These are phyloP conservation scores for Ajuga reptans DNA, from an alignment of 305 asterid genomes.

Conservation along the genomic window DNA sequence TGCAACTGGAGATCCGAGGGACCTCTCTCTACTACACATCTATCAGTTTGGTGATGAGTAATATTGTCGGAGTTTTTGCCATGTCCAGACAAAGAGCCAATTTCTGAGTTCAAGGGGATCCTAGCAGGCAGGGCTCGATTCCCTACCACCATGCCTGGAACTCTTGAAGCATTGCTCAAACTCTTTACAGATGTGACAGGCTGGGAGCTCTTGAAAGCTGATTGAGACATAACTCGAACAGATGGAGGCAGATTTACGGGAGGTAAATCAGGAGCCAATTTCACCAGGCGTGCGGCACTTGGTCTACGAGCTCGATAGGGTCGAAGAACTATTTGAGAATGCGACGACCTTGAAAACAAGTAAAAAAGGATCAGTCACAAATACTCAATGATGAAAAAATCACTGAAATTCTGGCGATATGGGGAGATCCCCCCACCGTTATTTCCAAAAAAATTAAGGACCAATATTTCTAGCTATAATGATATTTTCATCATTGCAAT, in stretches of 20 bases:
- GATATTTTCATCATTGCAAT: not conserved
- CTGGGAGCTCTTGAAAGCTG: constrained; percentile 62
- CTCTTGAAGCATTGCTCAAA: constrained; percentile 25
- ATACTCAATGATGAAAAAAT: not conserved
- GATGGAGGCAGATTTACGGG: constrained; percentile 97
- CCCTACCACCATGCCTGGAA: constrained; percentile 21
- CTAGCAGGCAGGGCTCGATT: constrained; percentile 25
- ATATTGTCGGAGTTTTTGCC: constrained; percentile 21
- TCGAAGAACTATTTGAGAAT: constrained; percentile 37
- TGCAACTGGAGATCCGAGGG: constrained; percentile 78
- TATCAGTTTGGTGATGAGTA: constrained; percentile 36
- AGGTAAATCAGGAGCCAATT: constrained; percentile 86
- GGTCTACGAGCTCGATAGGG: constrained; percentile 66
- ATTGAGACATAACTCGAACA: constrained; percentile 77
- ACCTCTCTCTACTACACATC: constrained; percentile 33
- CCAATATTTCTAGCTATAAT: too few species aligned
- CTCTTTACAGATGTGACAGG: constrained; percentile 28
- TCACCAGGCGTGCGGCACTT: constrained; percentile 58
- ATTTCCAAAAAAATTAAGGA: too few species aligned
- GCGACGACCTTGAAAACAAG: constrained; percentile 41
- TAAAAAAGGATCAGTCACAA: constrained; percentile 24
- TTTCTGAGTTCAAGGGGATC: constrained; percentile 23
- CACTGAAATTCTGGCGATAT: too few species aligned
- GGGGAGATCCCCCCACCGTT: too few species aligned
- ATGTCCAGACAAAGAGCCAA: constrained; percentile 30